Evolutionary conservation across 495 filamentous ascomycete species (phyloP).

Genomic region (Hypoxylon perforatum): DNA sequence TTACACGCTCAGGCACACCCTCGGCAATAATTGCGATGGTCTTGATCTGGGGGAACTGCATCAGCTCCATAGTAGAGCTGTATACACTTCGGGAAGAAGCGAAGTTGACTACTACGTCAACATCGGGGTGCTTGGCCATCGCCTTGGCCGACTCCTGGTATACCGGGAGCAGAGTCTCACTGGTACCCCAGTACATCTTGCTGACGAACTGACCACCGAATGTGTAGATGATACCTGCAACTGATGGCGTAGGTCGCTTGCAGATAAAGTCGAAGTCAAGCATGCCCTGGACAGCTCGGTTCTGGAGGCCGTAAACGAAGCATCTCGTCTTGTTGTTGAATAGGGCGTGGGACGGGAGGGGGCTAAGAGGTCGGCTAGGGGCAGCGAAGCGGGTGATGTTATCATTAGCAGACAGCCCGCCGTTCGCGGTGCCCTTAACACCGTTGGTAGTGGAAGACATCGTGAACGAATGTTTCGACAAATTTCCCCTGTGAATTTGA

Average conservation of each 20-base stretch:
- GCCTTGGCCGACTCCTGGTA: constrained; percentile 96
- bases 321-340: constrained; percentile 99
- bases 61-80: constrained; percentile 96
- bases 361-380: constrained; percentile 91
- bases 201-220: constrained; percentile 99
- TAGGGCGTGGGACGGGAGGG: constrained; percentile 81
- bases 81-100: constrained; percentile 98
- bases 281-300: constrained; percentile 98
- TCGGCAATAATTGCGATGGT: constrained; percentile 99
- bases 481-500: constrained; percentile 20
- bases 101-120: constrained; percentile 99
- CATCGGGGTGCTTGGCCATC: constrained; percentile 95
- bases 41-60: constrained; percentile 96
- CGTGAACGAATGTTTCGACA: constrained; percentile 33
- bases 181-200: constrained; percentile 99
- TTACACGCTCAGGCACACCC: constrained; percentile 96
- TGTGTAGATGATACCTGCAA: constrained; percentile 99
- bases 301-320: constrained; percentile 99
- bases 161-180: constrained; percentile 97
- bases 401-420: constrained; percentile 83
- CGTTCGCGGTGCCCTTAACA: constrained; percentile 51
- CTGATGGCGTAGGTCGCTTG: constrained; percentile 95
- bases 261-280: constrained; percentile 99
- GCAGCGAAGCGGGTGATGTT: constrained; percentile 97
- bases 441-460: constrained; percentile 61